A percentile compares a stretch with the other conserved stretches of the same genome.
phyloP scores from a whole-genome alignment of 148 eudicot species.

The Tetragonia tetragonoides region DNA sequence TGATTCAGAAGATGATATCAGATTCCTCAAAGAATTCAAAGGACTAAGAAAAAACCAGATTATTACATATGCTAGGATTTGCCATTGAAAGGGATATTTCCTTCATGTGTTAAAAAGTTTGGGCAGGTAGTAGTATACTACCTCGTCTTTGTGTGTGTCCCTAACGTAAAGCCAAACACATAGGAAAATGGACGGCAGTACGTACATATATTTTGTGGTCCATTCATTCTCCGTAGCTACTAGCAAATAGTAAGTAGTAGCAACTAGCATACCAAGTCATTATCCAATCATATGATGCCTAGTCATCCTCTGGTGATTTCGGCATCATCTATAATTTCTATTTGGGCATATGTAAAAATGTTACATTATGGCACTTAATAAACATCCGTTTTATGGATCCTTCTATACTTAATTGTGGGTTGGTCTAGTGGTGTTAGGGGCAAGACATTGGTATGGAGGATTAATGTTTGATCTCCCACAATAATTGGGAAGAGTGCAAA shows the following conservation, averaged over 20 bases:
- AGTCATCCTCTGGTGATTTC: not conserved
- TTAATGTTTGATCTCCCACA: no score
- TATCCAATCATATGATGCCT: conserved; percentile 20
- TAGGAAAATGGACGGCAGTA: not conserved
- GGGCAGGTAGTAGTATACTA: not conserved
- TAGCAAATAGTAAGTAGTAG: no score
- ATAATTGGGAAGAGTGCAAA: no score
- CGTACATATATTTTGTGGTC: conserved; percentile 19
- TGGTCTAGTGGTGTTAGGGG: no score
- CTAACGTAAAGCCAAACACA: conserved; percentile 17
- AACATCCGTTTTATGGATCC: not conserved
- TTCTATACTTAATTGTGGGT: not conserved
- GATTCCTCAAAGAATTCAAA: conserved; percentile 50
- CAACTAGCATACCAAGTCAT: conserved; percentile 12
- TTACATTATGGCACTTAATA: not conserved
- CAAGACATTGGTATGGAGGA: no score
- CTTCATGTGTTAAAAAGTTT: conserved; percentile 12
- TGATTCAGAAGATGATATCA: conserved; percentile 64
- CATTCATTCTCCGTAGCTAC: not conserved
- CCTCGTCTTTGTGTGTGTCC: not conserved
- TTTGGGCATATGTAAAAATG: not conserved
- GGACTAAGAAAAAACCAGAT: conserved; percentile 22
- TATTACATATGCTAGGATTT: not conserved
- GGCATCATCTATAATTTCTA: not conserved
- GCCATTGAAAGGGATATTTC: conserved; percentile 21